These are phyloP conservation scores for Spinellus fusiger DNA, from an alignment of 192 early-diverging fungal species.

Conservation along the genomic window DNA sequence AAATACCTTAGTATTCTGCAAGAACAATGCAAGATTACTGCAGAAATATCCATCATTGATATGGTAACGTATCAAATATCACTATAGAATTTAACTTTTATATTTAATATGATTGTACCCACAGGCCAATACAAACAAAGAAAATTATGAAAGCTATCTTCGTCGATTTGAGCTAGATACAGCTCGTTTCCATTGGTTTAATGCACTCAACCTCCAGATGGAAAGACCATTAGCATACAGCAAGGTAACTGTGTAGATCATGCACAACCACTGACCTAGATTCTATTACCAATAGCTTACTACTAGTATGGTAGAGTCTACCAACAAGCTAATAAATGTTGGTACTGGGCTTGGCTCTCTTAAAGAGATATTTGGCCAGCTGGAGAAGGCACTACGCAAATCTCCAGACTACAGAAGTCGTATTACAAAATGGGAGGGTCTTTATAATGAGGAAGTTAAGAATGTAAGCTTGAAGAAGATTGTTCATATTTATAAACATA, in stretches of 20 bases:
- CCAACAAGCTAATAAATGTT: neutral
- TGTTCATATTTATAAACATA: too few relatives aligned
- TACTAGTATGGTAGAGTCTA: neutral
- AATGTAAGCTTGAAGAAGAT: neutral
- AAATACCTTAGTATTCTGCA: neutral
- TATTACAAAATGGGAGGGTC: neutral
- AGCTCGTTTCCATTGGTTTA: neutral
- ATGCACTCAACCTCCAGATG: neutral
- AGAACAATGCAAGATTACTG: neutral
- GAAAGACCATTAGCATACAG: neutral
- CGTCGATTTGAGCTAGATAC: neutral
- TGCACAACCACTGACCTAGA: neutral
- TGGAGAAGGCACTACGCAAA: neutral
- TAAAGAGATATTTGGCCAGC: neutral
- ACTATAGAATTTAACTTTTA: neutral
- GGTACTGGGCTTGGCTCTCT: neutral
- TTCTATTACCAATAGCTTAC: neutral
- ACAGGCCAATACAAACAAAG: neutral
- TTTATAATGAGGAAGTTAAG: neutral
- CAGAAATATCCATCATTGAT: neutral
- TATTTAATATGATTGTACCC: neutral
- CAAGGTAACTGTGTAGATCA: neutral
- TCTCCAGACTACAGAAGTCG: neutral
- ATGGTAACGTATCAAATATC: neutral
- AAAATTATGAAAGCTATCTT: neutral